These are phyloP conservation scores for Aspergillus jensenii DNA, from an alignment of 2,329 filamentous ascomycete genomes.

Conservation along the genomic window DNA sequence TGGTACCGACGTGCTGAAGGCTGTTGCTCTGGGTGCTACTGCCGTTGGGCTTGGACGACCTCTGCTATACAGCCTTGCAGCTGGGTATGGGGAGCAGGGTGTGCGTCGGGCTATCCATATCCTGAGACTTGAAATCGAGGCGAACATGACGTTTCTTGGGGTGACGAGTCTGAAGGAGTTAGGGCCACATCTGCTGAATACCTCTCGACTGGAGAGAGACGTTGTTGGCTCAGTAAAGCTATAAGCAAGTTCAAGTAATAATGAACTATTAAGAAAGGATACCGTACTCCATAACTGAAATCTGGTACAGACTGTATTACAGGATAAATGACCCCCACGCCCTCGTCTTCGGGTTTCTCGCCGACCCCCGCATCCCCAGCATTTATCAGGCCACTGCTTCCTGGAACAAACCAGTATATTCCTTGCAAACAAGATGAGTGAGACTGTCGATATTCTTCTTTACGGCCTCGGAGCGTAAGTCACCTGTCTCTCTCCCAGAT, in stretches of 20 bases:
- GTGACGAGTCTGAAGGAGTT: background rate
- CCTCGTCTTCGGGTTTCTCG: too few relatives aligned
- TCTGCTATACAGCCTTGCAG: too few relatives aligned
- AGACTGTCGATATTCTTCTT: constrained; percentile 45
- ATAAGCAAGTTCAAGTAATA: background rate
- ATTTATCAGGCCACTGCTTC: background rate
- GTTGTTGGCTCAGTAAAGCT: background rate
- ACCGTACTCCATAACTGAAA: background rate
- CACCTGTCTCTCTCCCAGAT: too few relatives aligned
- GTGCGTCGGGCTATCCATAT: too few relatives aligned
- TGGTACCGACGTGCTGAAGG: too few relatives aligned
- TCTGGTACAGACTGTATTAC: too few relatives aligned
- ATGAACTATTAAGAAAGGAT: background rate
- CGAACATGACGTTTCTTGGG: background rate
- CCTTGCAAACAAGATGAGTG: background rate
- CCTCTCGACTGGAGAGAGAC: background rate
- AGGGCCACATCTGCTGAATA: background rate
- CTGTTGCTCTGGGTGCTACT: too few relatives aligned
- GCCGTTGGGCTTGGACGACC: too few relatives aligned
- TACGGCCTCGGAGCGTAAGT: constrained; percentile 57
- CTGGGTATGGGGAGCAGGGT: too few relatives aligned
- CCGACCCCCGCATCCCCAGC: too few relatives aligned
- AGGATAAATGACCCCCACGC: background rate
- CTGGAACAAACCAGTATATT: background rate
- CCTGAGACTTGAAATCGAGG: background rate